Conservation (phyloP, 306 rosid genomes). For the Acacia acuminata region DNA sequence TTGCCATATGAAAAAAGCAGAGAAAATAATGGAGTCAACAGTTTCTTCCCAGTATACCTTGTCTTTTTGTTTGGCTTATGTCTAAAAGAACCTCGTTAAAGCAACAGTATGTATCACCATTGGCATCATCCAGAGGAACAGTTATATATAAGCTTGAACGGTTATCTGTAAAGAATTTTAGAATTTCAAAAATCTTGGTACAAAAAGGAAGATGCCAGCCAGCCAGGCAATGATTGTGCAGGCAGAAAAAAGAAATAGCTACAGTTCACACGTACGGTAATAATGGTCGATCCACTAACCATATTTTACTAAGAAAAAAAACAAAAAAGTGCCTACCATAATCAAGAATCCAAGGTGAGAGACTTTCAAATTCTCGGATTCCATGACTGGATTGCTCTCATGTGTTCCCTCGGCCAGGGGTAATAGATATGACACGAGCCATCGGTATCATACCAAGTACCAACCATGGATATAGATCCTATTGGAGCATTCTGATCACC, state of each 20-base stretch:
- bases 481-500: slow-evolving; percentile 86
- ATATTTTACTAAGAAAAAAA: slow-evolving; percentile 8
- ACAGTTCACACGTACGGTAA: slow-evolving; percentile 37
- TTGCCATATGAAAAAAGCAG: slow-evolving; percentile 5
- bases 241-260: background rate
- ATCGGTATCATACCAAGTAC: slow-evolving; percentile 57
- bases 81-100: slow-evolving; percentile 22
- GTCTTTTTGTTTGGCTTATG: slow-evolving; percentile 27
- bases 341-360: slow-evolving; percentile 64
- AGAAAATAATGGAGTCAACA: slow-evolving; percentile 16
- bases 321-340: slow-evolving; percentile 24
- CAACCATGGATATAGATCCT: slow-evolving; percentile 73
- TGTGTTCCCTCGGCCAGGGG: slow-evolving; percentile 59
- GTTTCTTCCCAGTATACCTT: background rate
- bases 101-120: slow-evolving; percentile 19
- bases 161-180: slow-evolving; percentile 17
- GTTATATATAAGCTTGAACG: slow-evolving; percentile 7
- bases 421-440: slow-evolving; percentile 54
- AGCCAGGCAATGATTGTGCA: slow-evolving; percentile 29
- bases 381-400: slow-evolving; percentile 58
- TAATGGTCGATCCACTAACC: slow-evolving; percentile 31
- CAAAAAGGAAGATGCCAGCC: slow-evolving; percentile 27
- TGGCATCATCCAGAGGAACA: slow-evolving; percentile 35
- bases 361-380: slow-evolving; percentile 58
- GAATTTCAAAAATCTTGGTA: slow-evolving; percentile 5